Percentiles rank a stretch among this genome's conserved stretches.
phyloP scores from a whole-genome alignment of 768 basidiomycete genomes.

The Lactarius quietus region DNA sequence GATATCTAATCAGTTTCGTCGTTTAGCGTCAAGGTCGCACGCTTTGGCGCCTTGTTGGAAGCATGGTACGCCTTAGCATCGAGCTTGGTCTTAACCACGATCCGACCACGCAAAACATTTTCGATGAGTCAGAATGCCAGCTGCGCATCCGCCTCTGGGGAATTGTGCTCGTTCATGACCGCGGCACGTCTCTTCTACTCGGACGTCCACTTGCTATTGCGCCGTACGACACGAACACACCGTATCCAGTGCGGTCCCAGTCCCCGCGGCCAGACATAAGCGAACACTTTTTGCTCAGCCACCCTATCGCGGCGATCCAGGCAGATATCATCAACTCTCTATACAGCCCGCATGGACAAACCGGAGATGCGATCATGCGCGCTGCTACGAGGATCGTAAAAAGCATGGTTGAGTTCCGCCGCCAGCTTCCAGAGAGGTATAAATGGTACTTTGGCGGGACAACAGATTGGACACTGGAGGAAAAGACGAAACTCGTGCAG shows the following conservation, averaged over 20 bases:
- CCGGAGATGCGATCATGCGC: conserved; percentile 64
- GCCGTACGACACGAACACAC: conserved; percentile 80
- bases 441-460: conserved; percentile 76
- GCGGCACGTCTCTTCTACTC: conserved; percentile 83
- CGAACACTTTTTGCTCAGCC: conserved; percentile 75
- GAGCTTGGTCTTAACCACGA: conserved; percentile 88
- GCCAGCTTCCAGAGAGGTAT: conserved; percentile 67
- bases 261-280: conserved; percentile 52
- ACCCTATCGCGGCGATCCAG: conserved; percentile 77
- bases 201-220: conserved; percentile 81
- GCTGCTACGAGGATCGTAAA: conserved; percentile 78
- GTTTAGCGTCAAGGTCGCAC: conserved; percentile 81
- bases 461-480: conserved; percentile 66
- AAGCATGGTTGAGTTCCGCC: conserved; percentile 67
- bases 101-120: conserved; percentile 62
- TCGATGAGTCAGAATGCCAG: conserved; percentile 73
- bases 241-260: conserved; percentile 55
- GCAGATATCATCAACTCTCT: conserved; percentile 87
- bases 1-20: conserved; percentile 17
- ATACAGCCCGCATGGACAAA: conserved; percentile 71
- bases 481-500: conserved; percentile 60
- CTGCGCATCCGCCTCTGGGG: conserved; percentile 81
- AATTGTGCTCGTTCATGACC: conserved; percentile 81
- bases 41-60: conserved; percentile 84
- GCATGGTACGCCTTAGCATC: conserved; percentile 74